A percentile compares a stretch with the other conserved stretches of the same genome.
Conservation (phyloP, 148 eudicot species). For the Linanthus parryae region DNA sequence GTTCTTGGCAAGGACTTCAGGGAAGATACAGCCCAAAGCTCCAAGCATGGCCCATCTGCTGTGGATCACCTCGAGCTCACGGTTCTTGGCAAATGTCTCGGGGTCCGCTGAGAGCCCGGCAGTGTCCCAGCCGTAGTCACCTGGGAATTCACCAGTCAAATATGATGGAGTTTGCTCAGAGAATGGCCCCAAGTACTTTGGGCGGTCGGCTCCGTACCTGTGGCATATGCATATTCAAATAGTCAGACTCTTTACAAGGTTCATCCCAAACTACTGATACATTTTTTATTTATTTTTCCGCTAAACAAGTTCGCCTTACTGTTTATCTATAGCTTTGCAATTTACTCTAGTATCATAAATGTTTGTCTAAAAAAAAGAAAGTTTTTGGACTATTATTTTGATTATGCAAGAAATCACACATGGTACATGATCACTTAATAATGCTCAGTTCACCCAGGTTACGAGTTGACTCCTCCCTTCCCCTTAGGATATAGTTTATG, state of each 20-base stretch:
- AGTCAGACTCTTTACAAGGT: not conserved
- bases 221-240: not conserved
- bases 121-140: conserved; percentile 21
- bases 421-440: too few species aligned
- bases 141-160: conserved; percentile 17
- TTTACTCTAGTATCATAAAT: too few species aligned
- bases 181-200: conserved; percentile 20
- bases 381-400: too few species aligned
- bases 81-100: conserved; percentile 25
- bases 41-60: conserved; percentile 29
- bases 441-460: too few species aligned
- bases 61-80: conserved; percentile 33
- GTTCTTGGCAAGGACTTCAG: conserved; percentile 20
- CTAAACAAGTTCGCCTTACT: too few species aligned
- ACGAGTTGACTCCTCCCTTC: too few species aligned
- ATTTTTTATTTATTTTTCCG: too few species aligned
- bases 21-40: conserved; percentile 26
- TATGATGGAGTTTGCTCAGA: conserved; percentile 23
- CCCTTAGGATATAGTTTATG: too few species aligned
- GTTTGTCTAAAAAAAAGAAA: too few species aligned
- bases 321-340: too few species aligned
- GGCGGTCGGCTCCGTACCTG: conserved; percentile 21
- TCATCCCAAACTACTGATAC: too few species aligned
- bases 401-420: too few species aligned
- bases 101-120: conserved; percentile 21